phyloP scores from a whole-genome alignment of 768 basidiomycete genomes.

The Lactarius quietus region DNA sequence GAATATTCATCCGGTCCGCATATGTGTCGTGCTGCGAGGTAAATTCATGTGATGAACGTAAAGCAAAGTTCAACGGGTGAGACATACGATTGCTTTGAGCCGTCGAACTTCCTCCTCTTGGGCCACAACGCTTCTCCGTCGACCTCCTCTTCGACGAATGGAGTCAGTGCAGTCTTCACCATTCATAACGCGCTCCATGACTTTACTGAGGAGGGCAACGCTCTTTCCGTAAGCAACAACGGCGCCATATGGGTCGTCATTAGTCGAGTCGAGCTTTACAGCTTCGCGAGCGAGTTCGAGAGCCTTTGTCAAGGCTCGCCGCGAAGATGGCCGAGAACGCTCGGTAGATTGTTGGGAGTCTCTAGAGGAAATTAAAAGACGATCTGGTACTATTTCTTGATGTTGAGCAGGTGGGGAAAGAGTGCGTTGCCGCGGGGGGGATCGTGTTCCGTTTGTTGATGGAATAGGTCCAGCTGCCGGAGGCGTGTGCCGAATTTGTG shows the following conservation, averaged over 20 bases:
- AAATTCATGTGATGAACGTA: slow-evolving; percentile 11
- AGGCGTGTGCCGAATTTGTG: slow-evolving; percentile 37
- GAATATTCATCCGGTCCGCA: slow-evolving; percentile 90
- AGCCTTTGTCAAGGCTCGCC: slow-evolving; percentile 80
- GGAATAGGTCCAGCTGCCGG: slow-evolving; percentile 36
- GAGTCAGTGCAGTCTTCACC: slow-evolving; percentile 77
- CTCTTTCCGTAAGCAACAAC: slow-evolving; percentile 87
- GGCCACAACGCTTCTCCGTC: slow-evolving; percentile 78
- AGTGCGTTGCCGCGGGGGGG: slow-evolving; percentile 47
- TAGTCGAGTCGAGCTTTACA: slow-evolving; percentile 81
- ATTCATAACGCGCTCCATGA: slow-evolving; percentile 86
- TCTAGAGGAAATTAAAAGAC: slow-evolving; percentile 41
- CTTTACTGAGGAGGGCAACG: slow-evolving; percentile 82
- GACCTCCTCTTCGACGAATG: slow-evolving; percentile 51
- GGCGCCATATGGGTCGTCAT: slow-evolving; percentile 84
- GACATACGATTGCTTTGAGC: slow-evolving; percentile 84
- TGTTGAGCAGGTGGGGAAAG: slow-evolving; percentile 28
- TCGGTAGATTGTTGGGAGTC: slow-evolving; percentile 46
- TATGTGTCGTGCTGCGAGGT: slow-evolving; percentile 82
- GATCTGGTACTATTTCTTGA: slow-evolving; percentile 44
- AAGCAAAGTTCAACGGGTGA: not conserved
- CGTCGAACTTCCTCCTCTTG: slow-evolving; percentile 87
- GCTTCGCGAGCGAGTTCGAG: slow-evolving; percentile 87
- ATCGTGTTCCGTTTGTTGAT: slow-evolving; percentile 53
- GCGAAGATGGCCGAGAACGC: slow-evolving; percentile 66